Base-by-base conservation (phyloP, 2,329 filamentous ascomycete species). In the Lojkania enalia region DNA sequence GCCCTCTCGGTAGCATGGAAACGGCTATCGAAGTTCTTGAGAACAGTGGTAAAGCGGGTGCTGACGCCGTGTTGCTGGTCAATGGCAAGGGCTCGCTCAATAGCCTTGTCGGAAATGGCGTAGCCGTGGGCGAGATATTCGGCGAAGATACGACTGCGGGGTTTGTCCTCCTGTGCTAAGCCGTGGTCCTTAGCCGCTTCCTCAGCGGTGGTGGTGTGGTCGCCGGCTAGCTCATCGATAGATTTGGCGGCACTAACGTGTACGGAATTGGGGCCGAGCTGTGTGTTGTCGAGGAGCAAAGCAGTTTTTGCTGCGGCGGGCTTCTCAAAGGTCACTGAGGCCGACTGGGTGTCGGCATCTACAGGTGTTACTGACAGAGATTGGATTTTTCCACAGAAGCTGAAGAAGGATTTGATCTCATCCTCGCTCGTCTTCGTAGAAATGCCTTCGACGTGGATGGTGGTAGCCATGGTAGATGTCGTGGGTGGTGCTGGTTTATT, bases 91-190 rank as follows among this genome's bases (percentile, higher is more conserved):
- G 90, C 92, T 52, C 81, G 81, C 75, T 94, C 82, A 58, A 96
- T 85, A 39, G 88, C 88, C 44, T 80, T 76, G 66, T 87, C 85
- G 49, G 81, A 90, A 54, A 97, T 79, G 29, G 85, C 81, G 75
- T 99, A 99, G 58, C 94, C 94, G 63, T 96, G 90, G 9, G 94
- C 91, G 23, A 99, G 86, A 73, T 97, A 96, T 76, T 99, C 94
- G 55, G 94, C 94, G 39, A 96, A 73, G 70, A 99, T 96, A 61
- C 94, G 89, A 30, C 88, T 84, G 62, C 91, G 87, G 13, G 94
- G 94, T 81, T 99, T 99, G 78, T 97, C 90, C 74, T 99, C 94
- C 69, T 99, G 94, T 12, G 86, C 84, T 61, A 97, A 85, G 59
- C 90, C 83, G 60, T 90, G 77, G 48, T 85, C 81, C 20, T 64